Conservation (phyloP, 1,284 basidiomycete genomes). For the Ceratorhiza oryzae-sativae region DNA sequence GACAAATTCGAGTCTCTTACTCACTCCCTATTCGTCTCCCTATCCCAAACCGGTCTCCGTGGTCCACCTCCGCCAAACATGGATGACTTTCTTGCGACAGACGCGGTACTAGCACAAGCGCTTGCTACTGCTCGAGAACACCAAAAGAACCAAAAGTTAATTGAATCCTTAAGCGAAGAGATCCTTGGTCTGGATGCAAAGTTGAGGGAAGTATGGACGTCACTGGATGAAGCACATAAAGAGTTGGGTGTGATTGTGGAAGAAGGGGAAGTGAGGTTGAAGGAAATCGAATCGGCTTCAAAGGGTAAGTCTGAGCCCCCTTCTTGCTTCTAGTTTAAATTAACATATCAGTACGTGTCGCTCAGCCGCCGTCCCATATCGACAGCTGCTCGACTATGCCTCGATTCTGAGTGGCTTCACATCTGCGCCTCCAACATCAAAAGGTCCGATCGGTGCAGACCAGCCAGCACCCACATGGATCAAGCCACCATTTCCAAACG, state of each 20-base stretch:
- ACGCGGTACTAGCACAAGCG: constrained; percentile 66
- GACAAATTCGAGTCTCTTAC: constrained; percentile 68
- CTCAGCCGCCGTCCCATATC: constrained; percentile 75
- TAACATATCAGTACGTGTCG: constrained; percentile 16
- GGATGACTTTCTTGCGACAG: constrained; percentile 65
- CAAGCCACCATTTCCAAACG: constrained; percentile 85
- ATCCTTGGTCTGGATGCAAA: constrained; percentile 67
- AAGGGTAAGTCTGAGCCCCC: constrained; percentile 59
- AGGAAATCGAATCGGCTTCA: constrained; percentile 71
- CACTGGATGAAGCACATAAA: constrained; percentile 67
- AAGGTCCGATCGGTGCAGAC: constrained; percentile 66
- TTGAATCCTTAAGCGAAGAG: constrained; percentile 71
- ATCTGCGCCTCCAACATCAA: constrained; percentile 71
- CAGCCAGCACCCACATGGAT: constrained; percentile 76
- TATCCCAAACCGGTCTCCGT: constrained; percentile 56
- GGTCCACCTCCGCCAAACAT: constrained; percentile 60
- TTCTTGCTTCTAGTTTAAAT: background rate
- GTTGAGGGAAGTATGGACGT: constrained; percentile 69
- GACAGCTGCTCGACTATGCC: constrained; percentile 78
- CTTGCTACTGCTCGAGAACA: constrained; percentile 71
- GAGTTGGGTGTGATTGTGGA: constrained; percentile 71
- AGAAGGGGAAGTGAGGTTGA: constrained; percentile 73
- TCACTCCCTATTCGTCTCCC: constrained; percentile 70
- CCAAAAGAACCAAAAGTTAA: constrained; percentile 73
- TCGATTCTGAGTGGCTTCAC: constrained; percentile 82